These are phyloP conservation scores for Penicillium dipodomyicola DNA, from an alignment of 495 filamentous ascomycete species.

Conservation along the genomic window DNA sequence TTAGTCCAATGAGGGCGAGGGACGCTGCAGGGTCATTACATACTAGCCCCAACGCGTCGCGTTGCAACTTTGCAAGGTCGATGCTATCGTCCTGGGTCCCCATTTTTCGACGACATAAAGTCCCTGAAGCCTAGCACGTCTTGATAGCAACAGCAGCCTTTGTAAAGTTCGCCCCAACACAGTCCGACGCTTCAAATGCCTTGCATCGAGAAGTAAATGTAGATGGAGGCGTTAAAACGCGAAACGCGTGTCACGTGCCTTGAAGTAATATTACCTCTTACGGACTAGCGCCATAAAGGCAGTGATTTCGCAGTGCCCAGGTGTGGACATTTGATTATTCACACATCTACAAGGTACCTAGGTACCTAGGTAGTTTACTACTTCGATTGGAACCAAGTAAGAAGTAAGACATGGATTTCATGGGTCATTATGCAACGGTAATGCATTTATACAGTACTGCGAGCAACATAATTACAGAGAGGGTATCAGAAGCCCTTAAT, in stretches of 20 bases:
- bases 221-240: constrained; percentile 4
- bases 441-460: constrained; percentile 3
- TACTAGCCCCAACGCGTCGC: constrained; percentile 49
- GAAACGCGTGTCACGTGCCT: constrained; percentile 38
- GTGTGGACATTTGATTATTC: neutral
- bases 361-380: too few relatives aligned
- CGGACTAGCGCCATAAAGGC: constrained; percentile 22
- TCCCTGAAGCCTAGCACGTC: neutral
- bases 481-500: constrained; percentile 24
- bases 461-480: constrained; percentile 5
- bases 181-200: neutral
- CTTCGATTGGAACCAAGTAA: neutral
- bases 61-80: constrained; percentile 50
- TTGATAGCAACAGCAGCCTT: too few relatives aligned
- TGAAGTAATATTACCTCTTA: constrained; percentile 33
- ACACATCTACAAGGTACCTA: too few relatives aligned
- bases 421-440: constrained; percentile 8
- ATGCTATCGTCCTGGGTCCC: constrained; percentile 47
- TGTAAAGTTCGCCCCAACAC: neutral
- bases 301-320: neutral
- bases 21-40: constrained; percentile 34
- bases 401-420: neutral
- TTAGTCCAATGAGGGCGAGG: constrained; percentile 35
- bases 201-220: neutral
- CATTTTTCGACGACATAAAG: constrained; percentile 26